Base-by-base conservation (phyloP, 176 grass and related monocot species). In the Tillandsia fasciculata region DNA sequence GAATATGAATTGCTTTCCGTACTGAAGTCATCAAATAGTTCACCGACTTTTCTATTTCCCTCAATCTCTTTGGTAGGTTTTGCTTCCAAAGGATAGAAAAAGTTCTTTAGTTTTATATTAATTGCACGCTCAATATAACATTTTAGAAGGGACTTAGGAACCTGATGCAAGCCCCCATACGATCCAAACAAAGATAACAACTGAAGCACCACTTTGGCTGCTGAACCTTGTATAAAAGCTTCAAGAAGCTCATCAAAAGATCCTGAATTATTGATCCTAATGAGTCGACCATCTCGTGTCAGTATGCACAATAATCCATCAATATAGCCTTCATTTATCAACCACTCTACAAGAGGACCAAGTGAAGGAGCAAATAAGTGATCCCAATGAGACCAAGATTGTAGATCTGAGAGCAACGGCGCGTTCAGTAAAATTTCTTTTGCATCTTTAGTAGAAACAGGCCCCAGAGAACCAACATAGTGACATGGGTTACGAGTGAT, bases 381-480 rank as follows among this genome's bases (percentile, higher is more conserved):
- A 80, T 97, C 84, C 93, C 93, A 97, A 56, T 97, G 89, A 10
- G 89, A 92, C 86, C 88, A 97, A 68, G 78, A 75, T 64, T 79
- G 75, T 76, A 97, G 76, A 90, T 97, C 93, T 66, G 93, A 97
- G 65, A 97, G 68, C 88, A 97, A 86, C 74, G 93, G 93, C 67
- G 86, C 93, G 68, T 82, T 92, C 11, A 87, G 78, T 73, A 97
- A 88, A 68, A 74, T 87, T 5, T 83, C 65, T 27, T 85, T 71
- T 64, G 82, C 93, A 67, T 90, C 82, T 69, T 61, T 42, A 42
- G 33, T 42, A 42, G 33, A 42, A 42, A 42, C 4, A 42, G 33
- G 33, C 33, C 33, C 33, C 33, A 42, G 33, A 42, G 33, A 42
- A 42, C 33, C 33, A 7, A 42, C 7, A 42, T 0, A 42, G 70